phyloP scores from a whole-genome alignment of 179 eudicot genomes.

The Pouteria campechiana region DNA sequence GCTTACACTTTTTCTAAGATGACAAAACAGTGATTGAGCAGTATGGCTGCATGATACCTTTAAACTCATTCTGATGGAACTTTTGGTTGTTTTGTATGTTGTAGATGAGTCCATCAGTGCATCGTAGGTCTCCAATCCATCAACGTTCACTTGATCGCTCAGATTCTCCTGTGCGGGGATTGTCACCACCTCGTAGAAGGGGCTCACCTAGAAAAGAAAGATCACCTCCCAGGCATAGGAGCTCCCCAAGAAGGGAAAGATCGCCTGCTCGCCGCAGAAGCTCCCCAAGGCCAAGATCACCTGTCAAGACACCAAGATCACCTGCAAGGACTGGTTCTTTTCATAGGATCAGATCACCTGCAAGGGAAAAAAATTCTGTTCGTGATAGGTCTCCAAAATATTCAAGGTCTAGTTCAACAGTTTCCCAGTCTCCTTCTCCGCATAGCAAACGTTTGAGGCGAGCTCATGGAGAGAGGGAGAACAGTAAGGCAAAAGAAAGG shows the following conservation, averaged over 20 bases:
- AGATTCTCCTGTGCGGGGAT: conserved; percentile 43
- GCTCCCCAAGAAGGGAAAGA: conserved; percentile 46
- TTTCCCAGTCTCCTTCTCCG: conserved; percentile 62
- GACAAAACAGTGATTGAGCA: too few relatives aligned
- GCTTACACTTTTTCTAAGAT: too few relatives aligned
- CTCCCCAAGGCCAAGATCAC: conserved; percentile 13
- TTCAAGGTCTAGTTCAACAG: conserved; percentile 35
- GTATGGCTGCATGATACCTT: too few relatives aligned
- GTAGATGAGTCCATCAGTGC: conserved; percentile 33
- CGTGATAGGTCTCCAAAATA: conserved; percentile 43
- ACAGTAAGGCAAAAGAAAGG: conserved; percentile 25
- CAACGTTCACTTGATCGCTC: conserved; percentile 34
- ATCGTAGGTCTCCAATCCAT: conserved; percentile 32
- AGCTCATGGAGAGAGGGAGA: conserved; percentile 44
- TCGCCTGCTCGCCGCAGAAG: conserved; percentile 45
- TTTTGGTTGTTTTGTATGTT: too few relatives aligned
- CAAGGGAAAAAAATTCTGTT: conserved; percentile 33
- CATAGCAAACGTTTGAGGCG: conserved; percentile 57
- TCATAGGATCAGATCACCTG: conserved; percentile 24
- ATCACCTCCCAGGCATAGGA: conserved; percentile 47
- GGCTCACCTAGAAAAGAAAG: conserved; percentile 48
- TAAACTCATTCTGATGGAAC: too few relatives aligned
- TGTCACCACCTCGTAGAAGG: conserved; percentile 41
- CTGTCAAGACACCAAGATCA: conserved; percentile 21
- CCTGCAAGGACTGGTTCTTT: conserved; percentile 20